These are phyloP conservation scores for Fraxinus pennsylvanica DNA, from an alignment of 257 asterid species.

Conservation along the genomic window DNA sequence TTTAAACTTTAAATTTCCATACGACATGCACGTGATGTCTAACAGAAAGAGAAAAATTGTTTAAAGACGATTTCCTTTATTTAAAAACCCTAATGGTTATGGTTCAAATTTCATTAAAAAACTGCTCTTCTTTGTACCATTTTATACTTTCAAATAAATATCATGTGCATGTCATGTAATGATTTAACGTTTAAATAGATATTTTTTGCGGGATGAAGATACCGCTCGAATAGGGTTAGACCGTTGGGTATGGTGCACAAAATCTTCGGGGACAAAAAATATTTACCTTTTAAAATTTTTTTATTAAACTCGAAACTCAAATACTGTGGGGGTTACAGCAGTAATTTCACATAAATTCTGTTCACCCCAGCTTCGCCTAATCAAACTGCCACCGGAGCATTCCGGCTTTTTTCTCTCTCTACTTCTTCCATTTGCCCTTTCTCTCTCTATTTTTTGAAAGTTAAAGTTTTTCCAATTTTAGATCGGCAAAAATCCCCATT, in stretches of 20 bases:
- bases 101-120: too few relatives aligned
- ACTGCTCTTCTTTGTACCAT: too few relatives aligned
- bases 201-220: neutral
- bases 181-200: too few relatives aligned
- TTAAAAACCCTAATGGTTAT: too few relatives aligned
- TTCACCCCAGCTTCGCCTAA: slow-evolving; percentile 20
- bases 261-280: too few relatives aligned
- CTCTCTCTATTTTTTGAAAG: neutral
- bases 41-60: neutral
- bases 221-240: neutral
- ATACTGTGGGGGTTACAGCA: slow-evolving; percentile 15
- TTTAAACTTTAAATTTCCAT: too few relatives aligned
- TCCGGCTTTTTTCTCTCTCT: slow-evolving; percentile 16
- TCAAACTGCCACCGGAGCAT: slow-evolving; percentile 38
- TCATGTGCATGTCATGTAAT: neutral
- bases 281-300: too few relatives aligned
- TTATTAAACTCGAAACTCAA: too few relatives aligned
- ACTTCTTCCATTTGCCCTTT: neutral
- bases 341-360: slow-evolving; percentile 31
- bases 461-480: neutral
- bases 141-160: too few relatives aligned
- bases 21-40: too few relatives aligned
- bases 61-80: neutral
- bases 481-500: slow-evolving; percentile 26
- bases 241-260: too few relatives aligned